phyloP scores from a whole-genome alignment of 345 rosid species.

The Salix udensis region DNA sequence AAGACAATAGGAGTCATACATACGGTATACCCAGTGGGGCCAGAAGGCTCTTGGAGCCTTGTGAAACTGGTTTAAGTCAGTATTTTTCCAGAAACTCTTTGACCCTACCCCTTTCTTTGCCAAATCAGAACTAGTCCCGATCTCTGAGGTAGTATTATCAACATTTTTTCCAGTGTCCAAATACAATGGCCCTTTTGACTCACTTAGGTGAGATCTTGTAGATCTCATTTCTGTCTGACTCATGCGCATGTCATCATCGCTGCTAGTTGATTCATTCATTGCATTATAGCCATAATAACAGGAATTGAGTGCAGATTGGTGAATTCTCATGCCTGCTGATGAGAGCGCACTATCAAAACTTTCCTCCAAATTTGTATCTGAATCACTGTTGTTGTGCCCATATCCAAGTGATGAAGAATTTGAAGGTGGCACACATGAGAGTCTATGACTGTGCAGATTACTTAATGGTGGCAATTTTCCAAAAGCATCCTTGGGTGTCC shows the following conservation, averaged over 20 bases:
- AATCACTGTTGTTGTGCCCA: conserved; percentile 40
- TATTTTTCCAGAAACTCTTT: conserved; percentile 23
- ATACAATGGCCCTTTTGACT: conserved; percentile 22
- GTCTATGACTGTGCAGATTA: conserved; percentile 28
- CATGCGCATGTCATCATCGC: conserved; percentile 52
- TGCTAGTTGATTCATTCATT: conserved; percentile 58
- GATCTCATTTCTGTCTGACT: conserved; percentile 33
- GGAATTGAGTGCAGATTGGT: conserved; percentile 52
- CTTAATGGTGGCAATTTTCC: conserved; percentile 52
- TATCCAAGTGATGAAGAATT: conserved; percentile 33
- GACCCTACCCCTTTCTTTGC: conserved; percentile 29
- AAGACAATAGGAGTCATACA: conserved; percentile 84
- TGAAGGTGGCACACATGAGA: conserved; percentile 26
- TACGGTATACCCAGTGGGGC: conserved; percentile 83
- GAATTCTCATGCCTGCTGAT: conserved; percentile 55
- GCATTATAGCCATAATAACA: conserved; percentile 27
- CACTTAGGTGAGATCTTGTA: conserved; percentile 26
- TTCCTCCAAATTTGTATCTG: conserved; percentile 61
- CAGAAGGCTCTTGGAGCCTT: conserved; percentile 61
- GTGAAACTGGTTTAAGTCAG: conserved; percentile 41
- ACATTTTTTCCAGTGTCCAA: conserved; percentile 27
- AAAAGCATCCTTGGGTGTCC: conserved; percentile 72
- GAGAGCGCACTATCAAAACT: conserved; percentile 86
- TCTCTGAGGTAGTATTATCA: conserved; percentile 21
- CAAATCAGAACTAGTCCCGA: conserved; percentile 29